These are phyloP conservation scores for Lecanicillium sp. DNA, from an alignment of 2,329 filamentous ascomycete species.

Conservation along the genomic window DNA sequence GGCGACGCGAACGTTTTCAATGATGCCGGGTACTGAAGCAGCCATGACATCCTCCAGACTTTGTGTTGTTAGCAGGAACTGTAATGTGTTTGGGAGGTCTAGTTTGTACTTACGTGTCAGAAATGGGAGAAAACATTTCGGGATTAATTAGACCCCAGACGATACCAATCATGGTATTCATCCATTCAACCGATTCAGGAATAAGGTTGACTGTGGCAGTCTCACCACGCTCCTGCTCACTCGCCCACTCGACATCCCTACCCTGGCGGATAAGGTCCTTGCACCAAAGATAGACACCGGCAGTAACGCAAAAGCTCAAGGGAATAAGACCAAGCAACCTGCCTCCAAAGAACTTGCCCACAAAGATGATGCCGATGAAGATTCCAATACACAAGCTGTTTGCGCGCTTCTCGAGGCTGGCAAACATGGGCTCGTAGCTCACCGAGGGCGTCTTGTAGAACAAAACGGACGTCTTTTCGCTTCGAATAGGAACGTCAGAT, in stretches of 20 bases:
- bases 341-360: conserved; percentile 75
- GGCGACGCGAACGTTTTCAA: conserved; percentile 90
- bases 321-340: conserved; percentile 69
- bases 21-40: conserved; percentile 80
- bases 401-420: conserved; percentile 65
- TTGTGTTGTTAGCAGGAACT: conserved; percentile 10
- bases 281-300: conserved; percentile 80
- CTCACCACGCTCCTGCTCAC: conserved; percentile 76
- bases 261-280: conserved; percentile 80
- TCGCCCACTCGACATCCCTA: conserved; percentile 77
- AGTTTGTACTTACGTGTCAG: conserved; percentile 55
- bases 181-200: conserved; percentile 90
- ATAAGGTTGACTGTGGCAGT: conserved; percentile 82
- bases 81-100: accelerated
- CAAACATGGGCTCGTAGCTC: conserved; percentile 84
- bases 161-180: conserved; percentile 79
- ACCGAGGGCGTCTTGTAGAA: conserved; percentile 91
- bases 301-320: conserved; percentile 60
- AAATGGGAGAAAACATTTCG: conserved; percentile 85
- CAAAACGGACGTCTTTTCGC: conserved; percentile 91
- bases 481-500: conserved; percentile 89
- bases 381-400: conserved; percentile 62
- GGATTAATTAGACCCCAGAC: conserved; percentile 91
- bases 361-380: conserved; percentile 62
- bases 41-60: conserved; percentile 77